phyloP scores from a whole-genome alignment of 2,329 filamentous ascomycete species.

The Penicillium sp. region DNA sequence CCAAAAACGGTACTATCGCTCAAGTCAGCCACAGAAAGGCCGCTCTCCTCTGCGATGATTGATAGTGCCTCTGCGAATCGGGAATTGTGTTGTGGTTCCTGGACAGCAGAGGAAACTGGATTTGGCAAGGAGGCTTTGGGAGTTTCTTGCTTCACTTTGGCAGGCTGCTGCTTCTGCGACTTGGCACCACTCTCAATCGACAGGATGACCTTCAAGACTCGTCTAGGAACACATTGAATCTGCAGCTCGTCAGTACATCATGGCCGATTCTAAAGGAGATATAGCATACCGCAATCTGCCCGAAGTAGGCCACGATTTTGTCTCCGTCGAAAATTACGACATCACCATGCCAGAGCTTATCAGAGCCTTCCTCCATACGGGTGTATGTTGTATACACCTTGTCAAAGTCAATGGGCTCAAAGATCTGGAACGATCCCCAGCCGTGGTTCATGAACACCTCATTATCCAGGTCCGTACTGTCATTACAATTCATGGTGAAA shows the following conservation, averaged over 20 bases:
- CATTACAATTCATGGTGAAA: constrained; percentile 17
- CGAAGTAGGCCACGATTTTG: constrained; percentile 19
- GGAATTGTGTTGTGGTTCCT: neutral
- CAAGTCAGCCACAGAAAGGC: constrained; percentile 5
- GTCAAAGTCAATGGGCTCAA: constrained; percentile 10
- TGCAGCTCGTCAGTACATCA: constrained; percentile 21
- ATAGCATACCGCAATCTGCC: constrained; percentile 16
- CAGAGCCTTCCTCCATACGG: neutral
- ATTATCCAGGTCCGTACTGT: constrained; percentile 10
- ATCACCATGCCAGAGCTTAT: constrained; percentile 2
- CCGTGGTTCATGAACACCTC: constrained; percentile 18
- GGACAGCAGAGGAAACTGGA: neutral
- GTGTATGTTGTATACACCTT: constrained; percentile 5
- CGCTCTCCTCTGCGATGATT: constrained; percentile 9
- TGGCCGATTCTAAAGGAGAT: too few species aligned
- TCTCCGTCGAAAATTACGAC: constrained; percentile 11
- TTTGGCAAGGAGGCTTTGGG: neutral
- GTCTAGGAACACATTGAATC: constrained; percentile 16
- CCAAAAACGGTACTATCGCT: constrained; percentile 7
- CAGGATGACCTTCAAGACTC: constrained; percentile 6
- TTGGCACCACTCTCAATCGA: constrained; percentile 7
- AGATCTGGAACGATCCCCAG: constrained; percentile 14
- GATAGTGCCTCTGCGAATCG: constrained; percentile 3
- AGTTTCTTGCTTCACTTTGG: neutral
- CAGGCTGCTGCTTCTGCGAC: neutral